phyloP scores from a whole-genome alignment of 2,329 filamentous ascomycete species.

The Claviceps pazoutovae region DNA sequence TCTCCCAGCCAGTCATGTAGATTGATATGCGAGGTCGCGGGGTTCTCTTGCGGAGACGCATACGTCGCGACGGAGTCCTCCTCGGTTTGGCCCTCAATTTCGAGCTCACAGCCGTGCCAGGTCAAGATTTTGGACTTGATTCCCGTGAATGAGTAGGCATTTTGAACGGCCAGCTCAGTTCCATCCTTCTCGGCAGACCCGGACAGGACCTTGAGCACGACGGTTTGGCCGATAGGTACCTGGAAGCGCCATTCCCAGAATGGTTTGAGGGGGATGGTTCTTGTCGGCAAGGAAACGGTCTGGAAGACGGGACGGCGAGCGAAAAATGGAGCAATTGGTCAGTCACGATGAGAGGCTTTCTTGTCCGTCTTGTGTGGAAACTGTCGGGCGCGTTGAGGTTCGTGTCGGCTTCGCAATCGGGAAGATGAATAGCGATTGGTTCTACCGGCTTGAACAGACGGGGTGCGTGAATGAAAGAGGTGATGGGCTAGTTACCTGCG shows the following conservation, averaged over 20 bases:
- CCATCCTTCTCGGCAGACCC: conserved; percentile 91
- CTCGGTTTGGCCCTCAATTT: conserved; percentile 51
- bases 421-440: not conserved
- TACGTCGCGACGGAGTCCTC: conserved; percentile 46
- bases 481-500: conserved; percentile 29
- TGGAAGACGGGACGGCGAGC: conserved; percentile 1
- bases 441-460: not conserved
- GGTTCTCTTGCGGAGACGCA: conserved; percentile 59
- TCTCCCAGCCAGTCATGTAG: conserved; percentile 76
- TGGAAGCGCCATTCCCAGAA: conserved; percentile 71
- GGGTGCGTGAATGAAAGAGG: not conserved
- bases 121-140: conserved; percentile 81
- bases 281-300: conserved; percentile 26
- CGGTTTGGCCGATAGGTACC: conserved; percentile 36
- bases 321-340: not conserved
- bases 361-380: not conserved
- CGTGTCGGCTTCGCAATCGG: not conserved
- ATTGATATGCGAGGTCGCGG: conserved; percentile 68
- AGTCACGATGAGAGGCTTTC: not conserved
- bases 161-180: conserved; percentile 74
- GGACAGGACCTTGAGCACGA: conserved; percentile 49
- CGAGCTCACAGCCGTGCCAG: conserved; percentile 79
- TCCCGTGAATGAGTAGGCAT: conserved; percentile 67
- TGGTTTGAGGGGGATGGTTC: conserved; percentile 40
- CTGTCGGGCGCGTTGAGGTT: not conserved